Evolutionary conservation across 2,329 filamentous ascomycete genomes (phyloP), one percentile per base, ranked within the genome.

Genomic region (Neonectria hederae): DNA sequence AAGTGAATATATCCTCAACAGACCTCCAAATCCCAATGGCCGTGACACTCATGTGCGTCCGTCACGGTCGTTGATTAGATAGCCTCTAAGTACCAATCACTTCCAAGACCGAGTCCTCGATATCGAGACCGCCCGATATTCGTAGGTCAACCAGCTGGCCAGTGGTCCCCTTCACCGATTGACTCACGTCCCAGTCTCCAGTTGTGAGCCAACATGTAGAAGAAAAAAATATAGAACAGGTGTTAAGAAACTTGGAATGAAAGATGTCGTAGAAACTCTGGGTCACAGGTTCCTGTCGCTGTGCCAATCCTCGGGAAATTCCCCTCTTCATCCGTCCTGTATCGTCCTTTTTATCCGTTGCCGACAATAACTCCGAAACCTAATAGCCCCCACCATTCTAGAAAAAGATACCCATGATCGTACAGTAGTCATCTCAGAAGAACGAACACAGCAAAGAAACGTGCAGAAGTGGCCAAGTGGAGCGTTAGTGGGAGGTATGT

Each of bases 401-500:
- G 69, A 72, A 63, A 69, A 43, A 64, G 48, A 72, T 72, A 59
- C 66, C 69, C 66, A 69, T 73, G 69, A 69, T 72, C 72, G 68
- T 74, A 73, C 70, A 74, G 63, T 69, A 66, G 55, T 70, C 67
- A 66, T 72, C 61, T 67, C 63, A 54, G 45, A 59, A 68, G 57
- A 58, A 49, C 35, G 45, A 64, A 53, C 28, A 49, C 51, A 48
- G 54, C 48, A 65, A 54, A 45, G 53, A 54, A 62, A 43, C 51
- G 54, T 54, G 52, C 51, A 52, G 53, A 64, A 64, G 45, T 65
- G 65, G 59, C 62, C 59, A 56, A 66, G 62, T 66, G 51, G 64
- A 65, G 62, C 59, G 8, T 54, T 45, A 26, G 28, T 32, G 26
- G 32, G 53, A 53, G 46, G 28, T 26, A 32, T 30, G 24, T 43